A percentile compares a stretch with the other conserved stretches of the same genome.
phyloP scores from a whole-genome alignment of 1,284 basidiomycete species.

The Ustilago xerochloae region DNA sequence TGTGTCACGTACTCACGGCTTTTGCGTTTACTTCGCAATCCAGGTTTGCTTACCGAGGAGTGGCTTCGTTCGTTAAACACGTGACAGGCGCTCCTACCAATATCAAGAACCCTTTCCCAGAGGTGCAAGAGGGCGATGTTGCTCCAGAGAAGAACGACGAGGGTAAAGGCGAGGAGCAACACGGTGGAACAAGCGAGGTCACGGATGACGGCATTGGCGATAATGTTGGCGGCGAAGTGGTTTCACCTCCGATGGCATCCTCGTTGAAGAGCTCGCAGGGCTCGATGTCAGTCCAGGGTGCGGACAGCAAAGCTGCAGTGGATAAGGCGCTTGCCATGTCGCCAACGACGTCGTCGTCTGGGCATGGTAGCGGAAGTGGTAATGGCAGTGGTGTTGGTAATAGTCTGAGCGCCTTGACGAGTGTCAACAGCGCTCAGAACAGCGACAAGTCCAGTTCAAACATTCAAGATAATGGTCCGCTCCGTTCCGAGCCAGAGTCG shows the following conservation, averaged over 20 bases:
- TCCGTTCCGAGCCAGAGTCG: constrained; percentile 21
- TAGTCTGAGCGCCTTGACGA: constrained; percentile 5
- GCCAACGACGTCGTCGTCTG: constrained; percentile 2
- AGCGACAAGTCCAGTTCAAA: not conserved
- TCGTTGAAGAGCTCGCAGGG: constrained; percentile 16
- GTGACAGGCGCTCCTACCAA: constrained; percentile 64
- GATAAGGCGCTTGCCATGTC: not conserved
- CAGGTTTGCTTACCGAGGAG: constrained; percentile 68
- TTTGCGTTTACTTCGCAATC: constrained; percentile 70
- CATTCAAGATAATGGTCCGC: not conserved
- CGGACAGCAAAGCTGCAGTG: not conserved
- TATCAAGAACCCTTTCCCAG: constrained; percentile 57
- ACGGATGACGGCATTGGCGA: constrained; percentile 22
- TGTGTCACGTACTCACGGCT: constrained; percentile 71
- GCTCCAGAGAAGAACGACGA: constrained; percentile 2
- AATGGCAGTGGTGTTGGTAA: not conserved
- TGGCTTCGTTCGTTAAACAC: constrained; percentile 68
- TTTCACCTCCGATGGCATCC: constrained; percentile 14
- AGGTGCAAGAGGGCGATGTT: constrained; percentile 21
- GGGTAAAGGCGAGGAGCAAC: not conserved
- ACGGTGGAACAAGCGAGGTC: not conserved
- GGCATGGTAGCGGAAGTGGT: not conserved
- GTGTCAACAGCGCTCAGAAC: not conserved
- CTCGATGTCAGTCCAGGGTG: constrained; percentile 1
- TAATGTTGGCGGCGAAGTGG: constrained; percentile 35